Evolutionary conservation across 352 stramenopile genomes (phyloP).

Genomic region (Globisporangium nunn): DNA sequence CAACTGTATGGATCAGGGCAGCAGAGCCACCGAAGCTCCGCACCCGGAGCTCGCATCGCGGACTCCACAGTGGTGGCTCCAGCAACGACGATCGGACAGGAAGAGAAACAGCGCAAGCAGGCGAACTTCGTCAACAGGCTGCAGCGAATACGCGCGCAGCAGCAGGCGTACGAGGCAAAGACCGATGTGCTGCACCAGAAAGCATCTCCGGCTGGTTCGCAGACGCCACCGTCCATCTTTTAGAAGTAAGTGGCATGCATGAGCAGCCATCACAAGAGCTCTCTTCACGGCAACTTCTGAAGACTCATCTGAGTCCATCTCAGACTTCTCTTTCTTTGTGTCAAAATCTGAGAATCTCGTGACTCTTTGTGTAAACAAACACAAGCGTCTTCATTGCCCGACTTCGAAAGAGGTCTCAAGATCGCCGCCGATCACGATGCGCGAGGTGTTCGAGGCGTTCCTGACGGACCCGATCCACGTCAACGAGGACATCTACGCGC

Average conservation of each 20-base stretch:
- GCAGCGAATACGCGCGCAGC: constrained; percentile 30
- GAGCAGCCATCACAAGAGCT: too few relatives aligned
- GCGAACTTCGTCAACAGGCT: constrained; percentile 27
- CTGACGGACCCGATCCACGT: constrained; percentile 74
- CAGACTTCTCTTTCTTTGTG: too few relatives aligned
- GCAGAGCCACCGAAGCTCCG: neutral
- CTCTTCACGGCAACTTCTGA: too few relatives aligned
- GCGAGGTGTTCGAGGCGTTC: constrained; percentile 79
- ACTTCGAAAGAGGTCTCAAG: neutral
- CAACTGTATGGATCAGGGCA: constrained; percentile 30
- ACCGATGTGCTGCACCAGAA: constrained; percentile 16
- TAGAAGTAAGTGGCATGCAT: neutral
- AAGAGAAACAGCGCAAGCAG: constrained; percentile 40
- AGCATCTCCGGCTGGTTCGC: neutral
- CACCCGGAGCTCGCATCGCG: neutral
- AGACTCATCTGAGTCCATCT: too few relatives aligned
- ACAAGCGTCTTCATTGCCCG: too few relatives aligned
- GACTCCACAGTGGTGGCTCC: neutral
- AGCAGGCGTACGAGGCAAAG: constrained; percentile 28
- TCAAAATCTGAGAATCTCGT: too few relatives aligned
- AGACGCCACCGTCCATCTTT: neutral
- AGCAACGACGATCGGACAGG: constrained; percentile 28
- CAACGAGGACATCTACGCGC: constrained; percentile 68
- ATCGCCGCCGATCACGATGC: constrained; percentile 25
- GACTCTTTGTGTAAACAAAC: too few relatives aligned